phyloP scores from a whole-genome alignment of 2,329 filamentous ascomycete genomes.

The Byssochlamys sp. region DNA sequence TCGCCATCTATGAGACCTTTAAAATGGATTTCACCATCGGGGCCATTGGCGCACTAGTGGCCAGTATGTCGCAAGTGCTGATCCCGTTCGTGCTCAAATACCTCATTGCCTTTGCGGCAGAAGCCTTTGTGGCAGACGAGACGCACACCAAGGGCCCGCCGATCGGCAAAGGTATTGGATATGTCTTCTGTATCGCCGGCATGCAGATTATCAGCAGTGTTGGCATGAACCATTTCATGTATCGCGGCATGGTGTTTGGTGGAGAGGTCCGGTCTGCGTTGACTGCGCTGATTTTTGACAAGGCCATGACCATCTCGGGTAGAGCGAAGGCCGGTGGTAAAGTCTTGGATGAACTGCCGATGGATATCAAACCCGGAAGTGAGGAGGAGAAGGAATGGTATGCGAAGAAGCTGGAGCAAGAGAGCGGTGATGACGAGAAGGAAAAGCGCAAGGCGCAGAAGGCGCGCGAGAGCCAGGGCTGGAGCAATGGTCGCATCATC shows the following conservation, averaged over 20 bases:
- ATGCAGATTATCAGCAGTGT: conserved; percentile 76
- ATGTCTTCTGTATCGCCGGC: conserved; percentile 68
- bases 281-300: conserved; percentile 78
- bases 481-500: conserved; percentile 79
- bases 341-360: conserved; percentile 34
- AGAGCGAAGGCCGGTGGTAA: conserved; percentile 73
- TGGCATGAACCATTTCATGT: conserved; percentile 82
- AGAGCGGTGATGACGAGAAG: conserved; percentile 16
- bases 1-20: conserved; percentile 74
- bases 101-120: conserved; percentile 72
- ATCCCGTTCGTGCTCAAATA: conserved; percentile 73
- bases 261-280: conserved; percentile 68
- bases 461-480: conserved; percentile 52
- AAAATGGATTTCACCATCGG: conserved; percentile 72
- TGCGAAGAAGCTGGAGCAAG: conserved; percentile 23
- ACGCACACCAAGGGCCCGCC: conserved; percentile 46
- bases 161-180: conserved; percentile 63
- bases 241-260: conserved; percentile 77
- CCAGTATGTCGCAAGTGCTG: conserved; percentile 62
- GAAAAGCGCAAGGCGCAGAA: conserved; percentile 27
- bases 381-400: conserved; percentile 35
- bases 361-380: conserved; percentile 36
- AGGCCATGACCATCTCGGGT: conserved; percentile 75
- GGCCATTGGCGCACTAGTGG: conserved; percentile 60
- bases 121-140: conserved; percentile 59